Evolutionary conservation across 768 basidiomycete species (phyloP).

Genomic region (Lanmaoa rubissima): DNA sequence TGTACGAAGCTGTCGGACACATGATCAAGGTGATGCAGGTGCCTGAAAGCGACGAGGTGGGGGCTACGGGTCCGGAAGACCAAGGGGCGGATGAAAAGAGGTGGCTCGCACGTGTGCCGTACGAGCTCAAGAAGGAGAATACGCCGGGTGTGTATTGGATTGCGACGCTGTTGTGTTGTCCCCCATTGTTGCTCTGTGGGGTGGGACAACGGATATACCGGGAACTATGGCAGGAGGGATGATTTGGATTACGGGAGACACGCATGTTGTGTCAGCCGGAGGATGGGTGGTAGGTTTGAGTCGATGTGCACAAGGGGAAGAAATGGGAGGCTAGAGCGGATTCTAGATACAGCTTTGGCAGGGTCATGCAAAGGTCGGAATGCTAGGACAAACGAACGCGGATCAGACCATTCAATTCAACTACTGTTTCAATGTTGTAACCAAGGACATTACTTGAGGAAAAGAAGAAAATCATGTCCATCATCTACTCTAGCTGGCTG

Average conservation of each 20-base stretch:
- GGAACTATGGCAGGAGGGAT: slow-evolving; percentile 17
- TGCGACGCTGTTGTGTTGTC: slow-evolving; percentile 13
- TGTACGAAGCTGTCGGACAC: slow-evolving; percentile 19
- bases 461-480: not conserved
- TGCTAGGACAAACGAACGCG: too few species aligned
- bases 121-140: slow-evolving; percentile 12
- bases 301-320: not conserved
- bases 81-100: not conserved
- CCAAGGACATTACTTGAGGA: too few species aligned
- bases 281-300: not conserved
- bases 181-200: slow-evolving; percentile 11
- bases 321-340: not conserved
- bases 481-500: not conserved
- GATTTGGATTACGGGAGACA: not conserved
- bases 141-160: slow-evolving; percentile 4
- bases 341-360: not conserved
- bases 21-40: slow-evolving; percentile 24
- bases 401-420: too few species aligned
- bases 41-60: not conserved
- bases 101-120: slow-evolving; percentile 12
- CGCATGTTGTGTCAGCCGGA: too few species aligned
- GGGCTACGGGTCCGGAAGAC: not conserved
- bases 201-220: slow-evolving; percentile 8
- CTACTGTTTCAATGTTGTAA: too few species aligned
- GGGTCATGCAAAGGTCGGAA: too few species aligned